Percentiles rank a stretch among this genome's conserved stretches.
These are phyloP conservation scores for Plasmodium yoelii DNA, from an alignment of 169 alveolate species.

Conservation along the genomic window DNA sequence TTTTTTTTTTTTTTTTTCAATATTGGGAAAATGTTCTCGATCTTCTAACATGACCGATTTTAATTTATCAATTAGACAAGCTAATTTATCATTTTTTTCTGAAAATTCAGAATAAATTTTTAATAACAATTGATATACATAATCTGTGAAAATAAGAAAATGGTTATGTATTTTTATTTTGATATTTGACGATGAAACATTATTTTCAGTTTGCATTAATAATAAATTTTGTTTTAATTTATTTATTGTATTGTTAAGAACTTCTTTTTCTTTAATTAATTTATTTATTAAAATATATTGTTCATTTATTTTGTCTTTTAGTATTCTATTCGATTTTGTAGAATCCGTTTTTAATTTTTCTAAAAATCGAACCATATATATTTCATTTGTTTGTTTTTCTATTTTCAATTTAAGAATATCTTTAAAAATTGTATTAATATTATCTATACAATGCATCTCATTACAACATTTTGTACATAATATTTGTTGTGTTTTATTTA, in stretches of 20 bases:
- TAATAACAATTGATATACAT: constrained; percentile 19
- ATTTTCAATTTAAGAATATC: constrained; percentile 57
- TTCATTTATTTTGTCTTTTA: constrained; percentile 21
- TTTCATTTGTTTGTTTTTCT: constrained; percentile 74
- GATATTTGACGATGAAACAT: constrained; percentile 1
- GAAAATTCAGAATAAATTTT: constrained; percentile 11
- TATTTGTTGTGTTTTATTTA: constrained; percentile 48
- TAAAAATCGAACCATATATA: constrained; percentile 55
- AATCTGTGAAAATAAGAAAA: constrained; percentile 42
- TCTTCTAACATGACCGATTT: neutral
- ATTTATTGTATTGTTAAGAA: constrained; percentile 25
- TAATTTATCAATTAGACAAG: constrained; percentile 19
- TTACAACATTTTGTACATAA: constrained; percentile 34
- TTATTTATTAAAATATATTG: constrained; percentile 15
- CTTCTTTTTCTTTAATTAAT: constrained; percentile 16
- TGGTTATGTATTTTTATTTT: constrained; percentile 47
- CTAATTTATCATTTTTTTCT: constrained; percentile 49
- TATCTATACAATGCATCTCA: neutral
- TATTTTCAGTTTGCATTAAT: constrained; percentile 53
- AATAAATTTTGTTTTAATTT: constrained; percentile 17
- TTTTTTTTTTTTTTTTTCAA: constrained; percentile 10
- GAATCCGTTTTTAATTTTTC: constrained; percentile 39
- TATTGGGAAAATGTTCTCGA: neutral
- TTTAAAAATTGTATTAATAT: constrained; percentile 22
- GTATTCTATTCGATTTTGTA: neutral